phyloP scores from a whole-genome alignment of 2,329 filamentous ascomycete species.

The Fusarium sororula region DNA sequence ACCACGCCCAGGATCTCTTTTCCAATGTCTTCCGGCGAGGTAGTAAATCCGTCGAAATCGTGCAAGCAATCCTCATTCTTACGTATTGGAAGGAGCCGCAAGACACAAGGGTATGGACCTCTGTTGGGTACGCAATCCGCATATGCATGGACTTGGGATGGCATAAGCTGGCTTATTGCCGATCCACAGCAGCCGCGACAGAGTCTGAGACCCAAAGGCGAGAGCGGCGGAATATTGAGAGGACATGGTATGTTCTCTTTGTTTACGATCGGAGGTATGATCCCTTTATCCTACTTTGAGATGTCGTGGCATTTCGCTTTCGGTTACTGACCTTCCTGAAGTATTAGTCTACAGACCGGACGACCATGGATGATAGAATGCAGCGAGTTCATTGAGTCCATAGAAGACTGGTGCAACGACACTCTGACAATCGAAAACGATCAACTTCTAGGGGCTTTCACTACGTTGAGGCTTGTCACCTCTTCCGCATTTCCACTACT shows the following conservation, averaged over 20 bases:
- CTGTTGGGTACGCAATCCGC: neutral
- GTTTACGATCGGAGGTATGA: neutral
- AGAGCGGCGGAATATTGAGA: neutral
- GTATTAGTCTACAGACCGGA: neutral
- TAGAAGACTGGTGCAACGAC: neutral
- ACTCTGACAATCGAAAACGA: neutral
- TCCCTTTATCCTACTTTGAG: accelerated
- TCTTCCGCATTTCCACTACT: neutral
- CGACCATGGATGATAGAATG: neutral
- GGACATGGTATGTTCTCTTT: neutral
- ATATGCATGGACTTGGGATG: neutral
- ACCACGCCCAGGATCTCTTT: neutral
- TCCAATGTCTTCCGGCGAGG: neutral
- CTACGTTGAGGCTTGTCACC: neutral
- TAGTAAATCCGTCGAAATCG: neutral
- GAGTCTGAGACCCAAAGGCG: neutral
- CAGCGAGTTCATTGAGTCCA: neutral
- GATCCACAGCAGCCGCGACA: accelerated
- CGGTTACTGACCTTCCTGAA: neutral
- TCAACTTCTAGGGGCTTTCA: neutral
- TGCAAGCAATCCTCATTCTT: neutral
- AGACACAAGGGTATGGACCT: neutral
- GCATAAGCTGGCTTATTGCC: neutral
- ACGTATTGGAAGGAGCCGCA: neutral
- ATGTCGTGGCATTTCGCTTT: accelerated